Base-by-base conservation (phyloP, 805 yeast genomes). In the Hanseniaspora nectarophila region DNA sequence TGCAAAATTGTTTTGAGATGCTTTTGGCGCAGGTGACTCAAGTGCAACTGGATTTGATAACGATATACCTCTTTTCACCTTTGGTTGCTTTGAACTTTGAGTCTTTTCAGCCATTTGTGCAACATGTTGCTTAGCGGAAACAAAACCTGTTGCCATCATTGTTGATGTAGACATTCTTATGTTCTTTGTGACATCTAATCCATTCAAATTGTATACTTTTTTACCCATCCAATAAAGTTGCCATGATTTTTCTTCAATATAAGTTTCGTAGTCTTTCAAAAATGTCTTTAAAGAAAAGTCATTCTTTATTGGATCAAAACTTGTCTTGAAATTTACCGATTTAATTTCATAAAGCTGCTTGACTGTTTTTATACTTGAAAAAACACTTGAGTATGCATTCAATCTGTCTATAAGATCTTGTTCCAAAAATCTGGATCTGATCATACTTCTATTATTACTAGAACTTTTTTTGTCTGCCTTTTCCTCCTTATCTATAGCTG, bases 191-290 rank as follows among this genome's bases (percentile, higher is more conserved):
- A 63, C 37, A 40, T 63, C 59, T 9, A 64, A 34, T 1, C 54
- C 51, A 18, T 54, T 51, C 12, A 59, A 34, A 48, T 60, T 61
- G 23, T 56, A 42, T 7, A 64, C 56, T 3, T 55, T 45, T 8
- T 55, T 54, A 5, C 60, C 61, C 55, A 56, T 58, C 69, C 69
- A 66, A n/a, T 60, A 54, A 45, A 66, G 49, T 3, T 61, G 51
- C 49, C 61, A 63, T 37, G 67, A 56, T 42, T 63, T 57, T 31
- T 58, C 57, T 10, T 56, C 61, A 6, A 64, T 48, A 45, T 61
- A 66, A 16, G 51, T 54, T 5, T 57, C 52, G 55, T 66, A 66
- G 49, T 66, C 69, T 3, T 57, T 54, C 3, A 62, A 47, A 21
- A 66, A 54, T 9, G 49, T 56, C 4, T 59, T 52, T 3, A 63